Evolutionary conservation across 768 basidiomycete genomes (phyloP).

Genomic region (Agaricus subrufescens): DNA sequence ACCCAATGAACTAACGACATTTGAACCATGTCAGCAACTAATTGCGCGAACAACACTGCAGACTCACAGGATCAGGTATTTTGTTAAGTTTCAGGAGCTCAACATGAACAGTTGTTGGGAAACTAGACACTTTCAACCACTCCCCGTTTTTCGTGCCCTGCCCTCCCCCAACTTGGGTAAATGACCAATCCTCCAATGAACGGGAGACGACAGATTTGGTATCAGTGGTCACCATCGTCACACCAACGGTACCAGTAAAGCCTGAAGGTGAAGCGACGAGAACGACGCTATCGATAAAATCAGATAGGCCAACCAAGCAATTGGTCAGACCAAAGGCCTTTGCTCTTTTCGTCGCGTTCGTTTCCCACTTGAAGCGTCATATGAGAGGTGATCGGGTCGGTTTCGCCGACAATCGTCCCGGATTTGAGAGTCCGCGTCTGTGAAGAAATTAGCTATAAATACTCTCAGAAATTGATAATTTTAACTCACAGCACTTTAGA

Average conservation of each 20-base stretch:
- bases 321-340: not conserved
- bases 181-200: constrained; percentile 50
- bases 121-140: constrained; percentile 58
- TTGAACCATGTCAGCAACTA: not conserved
- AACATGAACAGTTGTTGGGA: constrained; percentile 86
- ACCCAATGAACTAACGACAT: constrained; percentile 55
- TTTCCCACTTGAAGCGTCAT: not conserved
- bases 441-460: no score
- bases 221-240: not conserved
- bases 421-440: no score
- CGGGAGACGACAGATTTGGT: constrained; percentile 11
- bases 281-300: not conserved
- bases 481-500: no score
- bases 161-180: constrained; percentile 63
- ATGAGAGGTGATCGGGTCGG: no score
- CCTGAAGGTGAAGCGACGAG: not conserved
- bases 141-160: constrained; percentile 55
- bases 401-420: no score
- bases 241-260: not conserved
- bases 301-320: not conserved
- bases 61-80: constrained; percentile 79
- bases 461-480: no score
- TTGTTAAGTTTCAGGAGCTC: constrained; percentile 69
- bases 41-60: not conserved
- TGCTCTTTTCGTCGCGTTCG: not conserved